Percentiles rank a stretch among this genome's conserved stretches.
Conservation (phyloP, 371 early-diverging fungal species). For the Mucor piriformis region DNA sequence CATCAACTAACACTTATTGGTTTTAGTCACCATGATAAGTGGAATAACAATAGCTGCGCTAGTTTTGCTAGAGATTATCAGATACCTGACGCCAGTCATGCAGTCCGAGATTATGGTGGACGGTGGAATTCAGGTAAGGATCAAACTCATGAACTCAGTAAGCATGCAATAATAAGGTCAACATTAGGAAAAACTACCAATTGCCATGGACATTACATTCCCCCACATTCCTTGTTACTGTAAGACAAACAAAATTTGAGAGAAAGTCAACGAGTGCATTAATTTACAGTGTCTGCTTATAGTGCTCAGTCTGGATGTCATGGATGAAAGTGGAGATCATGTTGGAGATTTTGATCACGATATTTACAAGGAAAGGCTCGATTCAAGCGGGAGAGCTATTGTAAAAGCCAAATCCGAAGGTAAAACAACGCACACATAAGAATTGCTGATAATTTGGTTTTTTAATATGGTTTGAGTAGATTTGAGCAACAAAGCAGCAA, state of each 20-base stretch:
- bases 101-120: conserved; percentile 85
- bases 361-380: conserved; percentile 80
- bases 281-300: background rate
- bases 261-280: background rate
- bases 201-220: conserved; percentile 88
- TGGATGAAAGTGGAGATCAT: conserved; percentile 89
- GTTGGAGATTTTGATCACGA: conserved; percentile 80
- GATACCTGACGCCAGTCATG: conserved; percentile 71
- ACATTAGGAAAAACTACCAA: conserved; percentile 82
- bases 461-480: conserved; percentile 1
- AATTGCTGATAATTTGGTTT: background rate
- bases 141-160: background rate
- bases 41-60: conserved; percentile 71
- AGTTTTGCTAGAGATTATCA: conserved; percentile 76
- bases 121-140: conserved; percentile 52
- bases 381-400: conserved; percentile 69
- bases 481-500: conserved; percentile 23
- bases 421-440: conserved; percentile 21
- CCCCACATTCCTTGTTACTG: conserved; percentile 88
- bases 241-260: conserved; percentile 34
- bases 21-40: conserved; percentile 77
- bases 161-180: background rate
- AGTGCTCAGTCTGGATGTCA: conserved; percentile 90
- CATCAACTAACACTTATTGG: background rate
- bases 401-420: conserved; percentile 56